Evolutionary conservation across 192 early-diverging fungal genomes (phyloP), one percentile per base, ranked within the genome.

Genomic region (Obelidium mucronatum): DNA sequence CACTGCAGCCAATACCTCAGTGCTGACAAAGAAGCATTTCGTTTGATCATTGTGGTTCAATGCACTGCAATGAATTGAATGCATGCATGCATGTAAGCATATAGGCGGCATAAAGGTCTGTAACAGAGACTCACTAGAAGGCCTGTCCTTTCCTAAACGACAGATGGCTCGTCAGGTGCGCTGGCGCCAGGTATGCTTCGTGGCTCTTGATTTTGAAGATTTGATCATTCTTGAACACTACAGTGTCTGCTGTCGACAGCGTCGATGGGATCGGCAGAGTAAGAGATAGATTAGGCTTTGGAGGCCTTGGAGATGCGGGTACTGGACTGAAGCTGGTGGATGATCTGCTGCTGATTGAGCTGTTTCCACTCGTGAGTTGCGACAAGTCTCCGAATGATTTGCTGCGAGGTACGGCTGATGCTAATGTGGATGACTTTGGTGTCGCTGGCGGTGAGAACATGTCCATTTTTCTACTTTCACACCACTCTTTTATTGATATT

Each of bases 171-270:
- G 72, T 56, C 40, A 58, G 42, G 33, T 71, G 26, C 24, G 82
- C 63, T 2, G 80, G 77, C n/a, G 85, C 79, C 33, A 86, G 53
- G 66, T 82, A 86, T 65, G 82, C 81, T 26, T 81, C 76, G 54
- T 65, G 69, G 26, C 82, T 78, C 52, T 81, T 74, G 64, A 86
- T 81, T 67, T 86, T 86, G 75, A 84, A 86, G 67, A 86, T 86
- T 35, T 74, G 73, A 40, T 77, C 76, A 40, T 77, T 77, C 31
- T 59, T 56, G 75, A 67, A 76, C 6, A 30, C 22, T 24, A 39
- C 44, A 2, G 39, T 24, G 8, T 37, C 65, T n/a, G 34, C 17
- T 2, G 54, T 55, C 3, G 66, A 62, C 30, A 68, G 11, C 13
- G 53, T 67, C 31, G 63, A 67, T n/a, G 42, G 74, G 11, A 39